A percentile compares a stretch with the other conserved stretches of the same genome.
phyloP scores from a whole-genome alignment of 192 early-diverging fungal species.

The Obelidium mucronatum region DNA sequence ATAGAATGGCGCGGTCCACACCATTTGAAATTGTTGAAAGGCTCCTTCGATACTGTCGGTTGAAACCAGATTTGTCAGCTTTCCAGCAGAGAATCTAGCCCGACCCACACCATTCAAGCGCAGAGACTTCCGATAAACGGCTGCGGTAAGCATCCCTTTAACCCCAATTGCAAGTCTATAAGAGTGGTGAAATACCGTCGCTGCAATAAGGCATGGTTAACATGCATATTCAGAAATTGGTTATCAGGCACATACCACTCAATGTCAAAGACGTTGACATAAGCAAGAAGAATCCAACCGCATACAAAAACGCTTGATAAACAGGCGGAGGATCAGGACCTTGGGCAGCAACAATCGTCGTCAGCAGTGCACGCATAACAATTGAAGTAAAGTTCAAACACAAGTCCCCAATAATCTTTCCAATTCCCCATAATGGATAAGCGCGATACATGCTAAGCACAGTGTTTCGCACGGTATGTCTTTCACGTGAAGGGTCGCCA shows the following conservation, averaged over 20 bases:
- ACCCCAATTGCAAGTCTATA: conserved; percentile 17
- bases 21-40: conserved; percentile 24
- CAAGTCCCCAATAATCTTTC: conserved; percentile 24
- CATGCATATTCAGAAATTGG: no score
- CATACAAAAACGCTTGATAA: conserved; percentile 15
- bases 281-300: conserved; percentile 27
- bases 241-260: conserved; percentile 22
- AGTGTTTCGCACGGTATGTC: conserved; percentile 16
- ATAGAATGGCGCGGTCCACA: conserved; percentile 28
- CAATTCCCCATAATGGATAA: conserved; percentile 15
- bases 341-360: conserved; percentile 15
- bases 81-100: conserved; percentile 63
- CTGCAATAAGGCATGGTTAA: no score
- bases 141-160: conserved; percentile 54
- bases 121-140: conserved; percentile 67
- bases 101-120: conserved; percentile 59
- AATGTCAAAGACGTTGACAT: conserved; percentile 12
- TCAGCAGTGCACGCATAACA: conserved; percentile 35
- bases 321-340: background rate
- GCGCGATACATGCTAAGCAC: conserved; percentile 3
- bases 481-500: background rate
- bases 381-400: conserved; percentile 3
- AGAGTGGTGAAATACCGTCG: background rate
- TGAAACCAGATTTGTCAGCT: conserved; percentile 73
- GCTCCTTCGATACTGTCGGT: conserved; percentile 65